Percentiles rank a stretch among this genome's conserved stretches.
phyloP scores from a whole-genome alignment of 1,139 yeast species.

The Blastobotrys serpentis region DNA sequence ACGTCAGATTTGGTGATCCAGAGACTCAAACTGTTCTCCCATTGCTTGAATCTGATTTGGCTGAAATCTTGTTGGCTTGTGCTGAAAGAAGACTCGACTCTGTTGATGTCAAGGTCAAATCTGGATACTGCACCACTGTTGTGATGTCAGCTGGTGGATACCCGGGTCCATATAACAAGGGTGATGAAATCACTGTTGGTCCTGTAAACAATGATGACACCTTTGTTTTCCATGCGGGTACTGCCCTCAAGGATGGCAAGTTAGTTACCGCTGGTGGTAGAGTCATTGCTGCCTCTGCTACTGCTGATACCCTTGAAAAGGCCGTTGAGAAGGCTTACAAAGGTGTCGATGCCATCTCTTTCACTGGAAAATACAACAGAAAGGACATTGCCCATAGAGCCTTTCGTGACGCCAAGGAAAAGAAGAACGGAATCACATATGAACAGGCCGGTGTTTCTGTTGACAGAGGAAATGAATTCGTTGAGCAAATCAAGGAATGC shows the following conservation, averaged over 20 bases:
- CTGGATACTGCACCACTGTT: conserved; percentile 74
- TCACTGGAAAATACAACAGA: conserved; percentile 77
- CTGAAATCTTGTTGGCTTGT: conserved; percentile 88
- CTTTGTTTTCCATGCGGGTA: conserved; percentile 93
- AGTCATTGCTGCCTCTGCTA: conserved; percentile 92
- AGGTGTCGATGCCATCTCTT: conserved; percentile 75
- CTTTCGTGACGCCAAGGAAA: conserved; percentile 52
- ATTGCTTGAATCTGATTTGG: conserved; percentile 84
- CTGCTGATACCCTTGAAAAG: conserved; percentile 67
- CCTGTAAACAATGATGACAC: conserved; percentile 48
- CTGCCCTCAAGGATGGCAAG: conserved; percentile 54
- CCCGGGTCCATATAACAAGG: conserved; percentile 83
- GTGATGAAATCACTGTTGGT: conserved; percentile 72
- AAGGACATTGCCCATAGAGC: conserved; percentile 96
- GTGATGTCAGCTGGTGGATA: conserved; percentile 98
- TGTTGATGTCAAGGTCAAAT: conserved; percentile 61
- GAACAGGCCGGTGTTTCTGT: conserved; percentile 97
- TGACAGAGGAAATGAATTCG: conserved; percentile 88
- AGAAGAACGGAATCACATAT: conserved; percentile 61
- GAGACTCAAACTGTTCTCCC: conserved; percentile 97
- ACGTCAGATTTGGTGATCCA: conserved; percentile 98
- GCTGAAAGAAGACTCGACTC: conserved; percentile 94
- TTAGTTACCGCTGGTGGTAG: conserved; percentile 92
- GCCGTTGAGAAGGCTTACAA: conserved; percentile 84
- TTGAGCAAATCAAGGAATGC: conserved; percentile 83